Evolutionary conservation across 495 filamentous ascomycete species (phyloP).

Genomic region (Stereocaulon alpinum): DNA sequence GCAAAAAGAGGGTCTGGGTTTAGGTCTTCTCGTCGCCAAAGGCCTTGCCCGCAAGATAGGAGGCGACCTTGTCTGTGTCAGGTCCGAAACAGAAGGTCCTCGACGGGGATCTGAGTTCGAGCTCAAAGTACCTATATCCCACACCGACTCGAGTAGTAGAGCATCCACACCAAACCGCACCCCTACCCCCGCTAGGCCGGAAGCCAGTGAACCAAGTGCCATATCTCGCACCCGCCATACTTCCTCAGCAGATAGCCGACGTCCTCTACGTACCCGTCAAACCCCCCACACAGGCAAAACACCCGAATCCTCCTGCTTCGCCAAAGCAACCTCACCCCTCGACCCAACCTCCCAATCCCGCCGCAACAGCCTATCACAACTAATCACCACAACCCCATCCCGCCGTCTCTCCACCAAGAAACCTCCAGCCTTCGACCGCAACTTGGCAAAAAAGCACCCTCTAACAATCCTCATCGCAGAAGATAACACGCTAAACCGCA

Average conservation of each 20-base stretch:
- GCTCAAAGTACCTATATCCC: conserved; percentile 55
- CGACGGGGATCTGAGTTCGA: conserved; percentile 64
- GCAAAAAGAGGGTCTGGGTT: conserved; percentile 60
- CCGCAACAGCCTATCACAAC: conserved; percentile 19
- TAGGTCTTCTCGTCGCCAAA: conserved; percentile 68
- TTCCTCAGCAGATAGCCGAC: conserved; percentile 12
- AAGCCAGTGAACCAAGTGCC: conserved; percentile 4
- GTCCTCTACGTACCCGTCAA: conserved; percentile 21
- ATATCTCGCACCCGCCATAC: conserved; percentile 9
- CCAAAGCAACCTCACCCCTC: conserved; percentile 27
- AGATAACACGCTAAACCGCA: conserved; percentile 74
- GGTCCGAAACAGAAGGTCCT: conserved; percentile 58
- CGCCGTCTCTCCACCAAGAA: conserved; percentile 18
- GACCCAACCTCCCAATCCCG: conserved; percentile 18
- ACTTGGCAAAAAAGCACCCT: conserved; percentile 48
- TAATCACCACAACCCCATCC: conserved; percentile 1
- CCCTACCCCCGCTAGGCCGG: conserved; percentile 20
- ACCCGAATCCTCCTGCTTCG: conserved; percentile 28
- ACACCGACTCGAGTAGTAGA: conserved; percentile 33
- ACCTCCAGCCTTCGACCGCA: conserved; percentile 20
- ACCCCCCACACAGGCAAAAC: conserved; percentile 20
- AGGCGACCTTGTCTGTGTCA: conserved; percentile 59
- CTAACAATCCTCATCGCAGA: conserved; percentile 67
- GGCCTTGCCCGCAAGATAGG: conserved; percentile 66
- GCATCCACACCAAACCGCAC: conserved; percentile 33